Percentiles rank a stretch among this genome's conserved stretches.
Evolutionary conservation across 2,329 filamentous ascomycete genomes (phyloP).

Genomic region (Phaeomoniella chlamydospora): DNA sequence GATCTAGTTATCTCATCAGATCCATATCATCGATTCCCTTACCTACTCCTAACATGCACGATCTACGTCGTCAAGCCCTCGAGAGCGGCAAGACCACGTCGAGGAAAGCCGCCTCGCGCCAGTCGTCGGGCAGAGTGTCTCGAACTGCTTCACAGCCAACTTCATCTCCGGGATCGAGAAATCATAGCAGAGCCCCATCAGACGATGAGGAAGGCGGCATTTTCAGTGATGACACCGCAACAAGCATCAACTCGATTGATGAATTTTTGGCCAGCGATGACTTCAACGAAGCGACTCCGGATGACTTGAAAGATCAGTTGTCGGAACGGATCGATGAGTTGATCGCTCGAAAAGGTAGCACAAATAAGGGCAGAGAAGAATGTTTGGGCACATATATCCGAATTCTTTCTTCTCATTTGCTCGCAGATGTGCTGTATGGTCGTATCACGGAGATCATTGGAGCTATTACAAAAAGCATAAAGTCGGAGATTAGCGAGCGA

Average conservation of each 20-base stretch:
- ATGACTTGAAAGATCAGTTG: constrained; percentile 48
- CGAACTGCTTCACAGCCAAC: constrained; percentile 35
- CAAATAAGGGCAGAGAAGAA: constrained; percentile 53
- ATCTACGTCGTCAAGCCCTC: constrained; percentile 41
- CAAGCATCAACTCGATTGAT: constrained; percentile 52
- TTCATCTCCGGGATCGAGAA: constrained; percentile 39
- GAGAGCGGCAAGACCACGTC: constrained; percentile 53
- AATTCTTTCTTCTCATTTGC: constrained; percentile 54
- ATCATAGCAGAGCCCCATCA: constrained; percentile 38
- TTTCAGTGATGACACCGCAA: constrained; percentile 41
- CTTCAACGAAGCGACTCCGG: constrained; percentile 32
- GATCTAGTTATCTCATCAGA: not conserved
- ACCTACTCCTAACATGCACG: constrained; percentile 22
- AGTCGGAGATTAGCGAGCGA: constrained; percentile 50
- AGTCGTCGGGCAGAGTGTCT: constrained; percentile 37
- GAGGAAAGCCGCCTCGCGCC: constrained; percentile 41
- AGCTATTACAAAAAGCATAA: constrained; percentile 56
- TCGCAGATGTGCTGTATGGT: constrained; percentile 45
- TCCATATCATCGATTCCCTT: not conserved
- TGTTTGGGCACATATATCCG: constrained; percentile 47
- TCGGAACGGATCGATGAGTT: constrained; percentile 56
- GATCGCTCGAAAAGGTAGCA: constrained; percentile 64
- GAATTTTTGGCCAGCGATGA: constrained; percentile 43
- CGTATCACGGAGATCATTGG: constrained; percentile 47
- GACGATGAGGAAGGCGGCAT: constrained; percentile 43